Base-by-base conservation (phyloP, 2,329 filamentous ascomycete genomes). In the Berkeleyomyces basicola region DNA sequence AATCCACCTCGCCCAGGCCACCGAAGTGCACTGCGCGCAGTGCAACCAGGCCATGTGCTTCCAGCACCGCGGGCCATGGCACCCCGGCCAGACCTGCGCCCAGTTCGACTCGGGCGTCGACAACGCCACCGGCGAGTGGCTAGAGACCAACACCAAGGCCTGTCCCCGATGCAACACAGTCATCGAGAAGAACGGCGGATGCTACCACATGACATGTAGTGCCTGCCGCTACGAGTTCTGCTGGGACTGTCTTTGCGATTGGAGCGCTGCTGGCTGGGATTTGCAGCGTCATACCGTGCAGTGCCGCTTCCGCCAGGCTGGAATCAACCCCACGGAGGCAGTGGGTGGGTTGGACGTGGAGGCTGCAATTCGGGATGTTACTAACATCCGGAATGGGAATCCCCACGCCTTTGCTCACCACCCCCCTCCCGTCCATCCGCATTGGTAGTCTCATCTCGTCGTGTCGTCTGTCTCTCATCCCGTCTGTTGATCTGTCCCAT, bases 1-100 rank as follows among this genome's bases (percentile, higher is more conserved):
- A 67, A 88, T 84, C 75, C 88, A 86, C 74, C 81, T 84, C 70
- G 76, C 80, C 66, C 70, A 79, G 33, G 83, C 88, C 66, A 85
- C 88, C 71, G 81, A 84, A 3, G 79, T 88, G 1, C 88, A 86
- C 71, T 71, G 79, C 5, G 75, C 85, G 61, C 81, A 82, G 10
- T 63, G 58, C 46, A 11, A 16, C 11, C 58, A 44, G 4, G 9
- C 5, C 40, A 55, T 42, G 44, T 63, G 57, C 39, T 63, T 60
- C 46, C 23, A n/a, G 5, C 62, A 63, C 11, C 43, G 47, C 14
- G 44, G 46, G 3, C 57, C 39, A 7, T 63, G 62, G 62, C 57
- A 63, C 46, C 46, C n/a, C 0, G 44, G 46, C 4, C 57, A 39
- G n/a, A 63, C 58, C 10, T 63, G 57, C 31, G 36, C 37, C 7